Evolutionary conservation across 495 filamentous ascomycete genomes (phyloP).

Genomic region (Xylaria nigripes): DNA sequence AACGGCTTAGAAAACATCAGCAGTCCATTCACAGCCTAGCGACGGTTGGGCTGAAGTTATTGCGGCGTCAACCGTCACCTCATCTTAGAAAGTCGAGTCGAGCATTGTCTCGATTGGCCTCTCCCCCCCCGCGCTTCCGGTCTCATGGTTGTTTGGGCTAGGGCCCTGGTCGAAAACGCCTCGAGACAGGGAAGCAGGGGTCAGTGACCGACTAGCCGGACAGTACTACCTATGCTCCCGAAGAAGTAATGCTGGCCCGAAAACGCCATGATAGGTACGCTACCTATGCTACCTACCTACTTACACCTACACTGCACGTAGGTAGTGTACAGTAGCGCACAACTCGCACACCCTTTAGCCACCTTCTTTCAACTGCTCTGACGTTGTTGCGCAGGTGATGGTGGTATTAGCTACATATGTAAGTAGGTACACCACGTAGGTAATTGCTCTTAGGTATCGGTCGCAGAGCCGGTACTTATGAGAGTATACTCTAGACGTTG

Average conservation of each 20-base stretch:
- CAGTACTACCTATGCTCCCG: slow-evolving; percentile 18
- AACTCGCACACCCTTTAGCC: neutral
- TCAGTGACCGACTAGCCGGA: slow-evolving; percentile 27
- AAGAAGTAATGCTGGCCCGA: slow-evolving; percentile 27
- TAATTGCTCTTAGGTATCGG: no score
- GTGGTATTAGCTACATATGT: no score
- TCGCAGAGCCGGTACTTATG: no score
- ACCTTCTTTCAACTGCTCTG: neutral
- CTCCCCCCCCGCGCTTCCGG: slow-evolving; percentile 15
- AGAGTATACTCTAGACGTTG: neutral
- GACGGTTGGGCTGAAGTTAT: slow-evolving; percentile 26
- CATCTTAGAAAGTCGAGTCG: slow-evolving; percentile 28
- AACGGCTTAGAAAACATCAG: slow-evolving; percentile 42
- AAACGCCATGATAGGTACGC: slow-evolving; percentile 15
- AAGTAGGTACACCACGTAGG: neutral
- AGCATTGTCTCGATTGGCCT: slow-evolving; percentile 40
- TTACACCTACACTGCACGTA: neutral
- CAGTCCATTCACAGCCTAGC: slow-evolving; percentile 44
- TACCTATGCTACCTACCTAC: no score
- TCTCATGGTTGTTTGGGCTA: slow-evolving; percentile 17
- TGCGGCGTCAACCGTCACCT: slow-evolving; percentile 28
- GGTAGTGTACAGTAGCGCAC: neutral
- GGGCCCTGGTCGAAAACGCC: slow-evolving; percentile 26
- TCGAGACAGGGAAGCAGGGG: slow-evolving; percentile 22
- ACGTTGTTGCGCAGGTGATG: neutral